Conservation (phyloP, 768 basidiomycete genomes). For the Collybiopsis luxurians region DNA sequence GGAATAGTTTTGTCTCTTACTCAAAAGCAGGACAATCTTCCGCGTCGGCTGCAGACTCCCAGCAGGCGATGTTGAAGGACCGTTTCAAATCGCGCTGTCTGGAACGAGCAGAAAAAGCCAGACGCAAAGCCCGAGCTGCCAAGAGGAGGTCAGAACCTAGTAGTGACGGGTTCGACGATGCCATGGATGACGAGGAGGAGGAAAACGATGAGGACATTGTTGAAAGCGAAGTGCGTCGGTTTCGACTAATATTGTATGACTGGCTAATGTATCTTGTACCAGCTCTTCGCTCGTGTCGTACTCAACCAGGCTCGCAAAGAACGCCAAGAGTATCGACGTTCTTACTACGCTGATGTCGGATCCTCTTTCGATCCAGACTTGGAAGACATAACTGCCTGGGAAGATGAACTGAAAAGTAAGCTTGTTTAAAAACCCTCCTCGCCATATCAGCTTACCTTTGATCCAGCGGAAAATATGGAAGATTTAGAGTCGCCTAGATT, state of each 20-base stretch:
- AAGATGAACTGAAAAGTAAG: conserved; percentile 48
- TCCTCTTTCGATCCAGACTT: conserved; percentile 75
- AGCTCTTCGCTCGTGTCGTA: conserved; percentile 72
- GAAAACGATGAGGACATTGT: conserved; percentile 59
- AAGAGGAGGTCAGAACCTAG: conserved; percentile 35
- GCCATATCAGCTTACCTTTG: background rate
- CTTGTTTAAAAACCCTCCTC: background rate
- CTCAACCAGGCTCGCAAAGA: conserved; percentile 47
- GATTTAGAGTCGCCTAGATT: conserved; percentile 15
- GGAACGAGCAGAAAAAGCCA: conserved; percentile 56
- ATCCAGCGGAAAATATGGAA: background rate
- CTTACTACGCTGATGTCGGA: conserved; percentile 67
- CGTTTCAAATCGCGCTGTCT: conserved; percentile 60
- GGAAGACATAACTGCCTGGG: conserved; percentile 64
- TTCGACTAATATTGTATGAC: background rate
- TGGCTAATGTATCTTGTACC: too few relatives aligned
- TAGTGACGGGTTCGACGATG: conserved; percentile 47
- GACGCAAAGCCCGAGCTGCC: conserved; percentile 42
- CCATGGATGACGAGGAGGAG: conserved; percentile 52
- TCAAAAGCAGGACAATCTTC: conserved; percentile 6
- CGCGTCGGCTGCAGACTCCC: conserved; percentile 36
- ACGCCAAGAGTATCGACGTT: conserved; percentile 55
- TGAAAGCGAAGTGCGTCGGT: conserved; percentile 55
- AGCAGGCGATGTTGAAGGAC: conserved; percentile 55
- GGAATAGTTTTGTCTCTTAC: conserved; percentile 8